Conservation (phyloP, 2,329 filamentous ascomycete genomes). For the Aspergillus sp. region DNA sequence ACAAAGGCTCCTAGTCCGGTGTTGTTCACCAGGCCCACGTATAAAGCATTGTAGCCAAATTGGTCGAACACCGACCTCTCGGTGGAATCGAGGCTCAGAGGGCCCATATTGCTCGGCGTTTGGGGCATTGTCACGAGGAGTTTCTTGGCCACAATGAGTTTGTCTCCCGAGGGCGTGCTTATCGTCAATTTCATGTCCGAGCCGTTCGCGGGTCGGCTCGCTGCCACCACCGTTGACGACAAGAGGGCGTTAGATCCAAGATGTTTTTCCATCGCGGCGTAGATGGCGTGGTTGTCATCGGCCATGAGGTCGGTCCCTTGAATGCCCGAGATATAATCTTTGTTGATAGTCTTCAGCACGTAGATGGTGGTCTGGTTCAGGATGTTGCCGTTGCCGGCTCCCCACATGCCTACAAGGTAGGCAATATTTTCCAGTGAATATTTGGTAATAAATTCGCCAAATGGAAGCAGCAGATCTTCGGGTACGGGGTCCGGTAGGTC, state of each 20-base stretch:
- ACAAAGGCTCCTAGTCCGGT: slow-evolving; percentile 20
- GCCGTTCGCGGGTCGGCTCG: slow-evolving; percentile 22
- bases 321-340: neutral
- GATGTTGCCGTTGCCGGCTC: neutral
- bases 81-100: slow-evolving; percentile 24
- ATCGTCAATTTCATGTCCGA: slow-evolving; percentile 16
- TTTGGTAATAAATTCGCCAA: slow-evolving; percentile 11
- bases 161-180: slow-evolving; percentile 16
- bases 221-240: slow-evolving; percentile 25
- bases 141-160: slow-evolving; percentile 29
- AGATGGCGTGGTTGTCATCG: too few species aligned
- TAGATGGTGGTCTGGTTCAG: neutral
- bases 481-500: slow-evolving; percentile 11
- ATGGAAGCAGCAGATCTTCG: slow-evolving; percentile 10
- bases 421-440: too few species aligned
- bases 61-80: slow-evolving; percentile 30
- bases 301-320: too few species aligned
- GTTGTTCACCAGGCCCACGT: slow-evolving; percentile 24
- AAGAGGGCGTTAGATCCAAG: slow-evolving; percentile 35
- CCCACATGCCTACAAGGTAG: too few species aligned
- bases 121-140: slow-evolving; percentile 36
- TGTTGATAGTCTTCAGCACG: neutral
- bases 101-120: slow-evolving; percentile 22
- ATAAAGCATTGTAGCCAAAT: slow-evolving; percentile 18
- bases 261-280: slow-evolving; percentile 29